Evolutionary conservation across 495 filamentous ascomycete species (phyloP).

Genomic region (Hypoxylon fragiforme): DNA sequence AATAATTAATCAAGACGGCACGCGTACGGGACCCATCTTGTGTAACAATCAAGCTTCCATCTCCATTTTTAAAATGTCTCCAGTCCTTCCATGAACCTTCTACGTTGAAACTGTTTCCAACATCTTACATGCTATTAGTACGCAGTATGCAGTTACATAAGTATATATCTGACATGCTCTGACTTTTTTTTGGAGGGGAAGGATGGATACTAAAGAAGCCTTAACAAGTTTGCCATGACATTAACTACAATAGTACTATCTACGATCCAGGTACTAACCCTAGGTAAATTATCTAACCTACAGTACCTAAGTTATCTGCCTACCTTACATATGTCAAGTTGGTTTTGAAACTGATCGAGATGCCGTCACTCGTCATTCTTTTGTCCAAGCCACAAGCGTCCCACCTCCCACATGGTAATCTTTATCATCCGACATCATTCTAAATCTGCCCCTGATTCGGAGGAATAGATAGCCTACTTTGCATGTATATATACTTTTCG

Average conservation of each 20-base stretch:
- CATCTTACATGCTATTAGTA: too few species aligned
- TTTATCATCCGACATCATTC: constrained; percentile 23
- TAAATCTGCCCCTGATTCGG: background rate
- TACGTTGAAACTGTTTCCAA: constrained; percentile 26
- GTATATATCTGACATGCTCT: too few species aligned
- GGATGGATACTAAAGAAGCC: too few species aligned
- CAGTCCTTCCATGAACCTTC: constrained; percentile 37
- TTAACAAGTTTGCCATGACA: too few species aligned
- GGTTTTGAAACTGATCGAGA: constrained; percentile 25
- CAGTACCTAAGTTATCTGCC: too few species aligned
- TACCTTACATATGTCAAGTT: too few species aligned
- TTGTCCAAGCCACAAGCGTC: constrained; percentile 24
- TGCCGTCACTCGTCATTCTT: constrained; percentile 5
- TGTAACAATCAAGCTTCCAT: constrained; percentile 33
- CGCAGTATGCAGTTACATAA: too few species aligned
- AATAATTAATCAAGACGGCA: constrained; percentile 36
- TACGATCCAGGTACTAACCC: background rate
- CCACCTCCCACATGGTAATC: constrained; percentile 33
- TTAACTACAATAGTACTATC: background rate
- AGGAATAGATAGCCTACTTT: background rate
- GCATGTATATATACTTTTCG: too few species aligned
- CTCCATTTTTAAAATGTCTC: constrained; percentile 35
- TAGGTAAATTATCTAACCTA: too few species aligned
- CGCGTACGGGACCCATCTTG: constrained; percentile 34
- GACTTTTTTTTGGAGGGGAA: too few species aligned